Conservation (phyloP, 2,329 filamentous ascomycete genomes). For the Sordariomycetes sp. region DNA sequence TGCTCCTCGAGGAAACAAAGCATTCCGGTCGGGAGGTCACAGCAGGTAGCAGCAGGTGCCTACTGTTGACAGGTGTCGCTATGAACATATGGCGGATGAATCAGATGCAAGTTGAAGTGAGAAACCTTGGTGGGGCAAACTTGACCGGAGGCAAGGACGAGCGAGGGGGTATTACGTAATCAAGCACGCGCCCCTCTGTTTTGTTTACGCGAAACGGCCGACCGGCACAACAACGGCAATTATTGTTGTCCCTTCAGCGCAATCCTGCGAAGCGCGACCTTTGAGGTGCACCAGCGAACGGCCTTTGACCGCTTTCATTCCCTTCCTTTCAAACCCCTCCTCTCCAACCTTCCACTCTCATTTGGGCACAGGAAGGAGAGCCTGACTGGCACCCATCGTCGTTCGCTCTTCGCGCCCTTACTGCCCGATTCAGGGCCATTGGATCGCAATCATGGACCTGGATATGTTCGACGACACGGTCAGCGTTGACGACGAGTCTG, state of each 20-base stretch:
- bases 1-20: no score
- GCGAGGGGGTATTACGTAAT: background rate
- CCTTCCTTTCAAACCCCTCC: background rate
- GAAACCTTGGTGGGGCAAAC: no score
- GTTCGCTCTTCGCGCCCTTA: background rate
- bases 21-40: no score
- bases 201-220: slow-evolving; percentile 2
- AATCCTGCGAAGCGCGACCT: background rate
- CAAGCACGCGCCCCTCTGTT: background rate
- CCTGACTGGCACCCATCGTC: background rate
- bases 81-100: no score
- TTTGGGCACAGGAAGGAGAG: background rate
- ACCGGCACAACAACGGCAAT: background rate
- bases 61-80: no score
- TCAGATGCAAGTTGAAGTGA: no score
- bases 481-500: slow-evolving; percentile 5
- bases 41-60: no score
- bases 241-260: background rate
- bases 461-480: slow-evolving; percentile 41
- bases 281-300: background rate
- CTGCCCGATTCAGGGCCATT: background rate
- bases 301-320: background rate
- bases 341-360: background rate
- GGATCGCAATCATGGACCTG: slow-evolving; percentile 27
- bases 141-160: no score